Percentiles rank a stretch among this genome's conserved stretches.
Conservation (phyloP, 805 yeast species). For the Pichia rugopelliculosa region DNA sequence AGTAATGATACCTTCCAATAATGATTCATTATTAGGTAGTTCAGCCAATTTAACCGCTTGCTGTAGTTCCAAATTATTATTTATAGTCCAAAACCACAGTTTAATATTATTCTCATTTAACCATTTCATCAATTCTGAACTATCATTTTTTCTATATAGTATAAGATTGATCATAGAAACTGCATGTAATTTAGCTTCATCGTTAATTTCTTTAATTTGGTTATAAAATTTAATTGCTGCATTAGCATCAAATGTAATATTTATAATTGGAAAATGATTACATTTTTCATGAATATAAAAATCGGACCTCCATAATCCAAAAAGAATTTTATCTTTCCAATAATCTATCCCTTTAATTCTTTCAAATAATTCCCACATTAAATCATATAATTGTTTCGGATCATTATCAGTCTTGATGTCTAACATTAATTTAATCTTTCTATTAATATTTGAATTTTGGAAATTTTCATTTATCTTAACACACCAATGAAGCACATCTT, state of each 20-base stretch:
- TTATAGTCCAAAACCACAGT: conserved; percentile 34
- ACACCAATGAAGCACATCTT: conserved; percentile 28
- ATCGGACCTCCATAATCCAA: conserved; percentile 31
- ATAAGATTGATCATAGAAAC: conserved; percentile 21
- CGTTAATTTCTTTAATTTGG: conserved; percentile 11
- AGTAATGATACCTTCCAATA: conserved; percentile 18
- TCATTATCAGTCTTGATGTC: conserved; percentile 30
- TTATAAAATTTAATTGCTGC: conserved; percentile 19
- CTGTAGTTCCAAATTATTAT: conserved; percentile 19
- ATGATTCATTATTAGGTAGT: conserved; percentile 3
- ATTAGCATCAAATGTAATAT: conserved; percentile 25
- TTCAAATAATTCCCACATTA: conserved; percentile 20
- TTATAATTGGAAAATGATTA: conserved; percentile 21
- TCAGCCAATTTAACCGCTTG: conserved; percentile 13
- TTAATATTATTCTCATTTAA: conserved; percentile 16
- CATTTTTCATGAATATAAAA: conserved; percentile 25
- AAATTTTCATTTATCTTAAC: conserved; percentile 22
- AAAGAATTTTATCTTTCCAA: conserved; percentile 30
- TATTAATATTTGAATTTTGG: conserved; percentile 34
- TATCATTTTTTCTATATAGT: conserved; percentile 17
- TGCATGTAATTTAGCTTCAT: conserved; percentile 16
- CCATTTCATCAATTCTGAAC: conserved; percentile 13
- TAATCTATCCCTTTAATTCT: conserved; percentile 18
- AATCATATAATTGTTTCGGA: conserved; percentile 20
- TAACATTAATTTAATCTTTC: conserved; percentile 33